Evolutionary conservation across 768 basidiomycete species (phyloP).

Genomic region (Rhodotorula toruloides): DNA sequence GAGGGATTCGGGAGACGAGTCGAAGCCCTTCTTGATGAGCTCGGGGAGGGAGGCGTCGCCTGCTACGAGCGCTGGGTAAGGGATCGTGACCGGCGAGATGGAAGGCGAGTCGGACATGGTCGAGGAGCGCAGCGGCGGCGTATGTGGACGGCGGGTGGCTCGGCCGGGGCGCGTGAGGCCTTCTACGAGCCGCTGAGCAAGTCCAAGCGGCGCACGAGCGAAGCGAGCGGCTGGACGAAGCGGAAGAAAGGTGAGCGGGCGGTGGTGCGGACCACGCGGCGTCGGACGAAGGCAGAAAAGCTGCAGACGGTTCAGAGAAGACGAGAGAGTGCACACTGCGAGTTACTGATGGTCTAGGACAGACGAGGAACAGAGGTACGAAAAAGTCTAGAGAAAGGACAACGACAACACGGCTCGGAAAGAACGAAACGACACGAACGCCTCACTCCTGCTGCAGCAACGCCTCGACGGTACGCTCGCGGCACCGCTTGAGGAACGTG

Average conservation of each 20-base stretch:
- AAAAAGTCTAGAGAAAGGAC: no score
- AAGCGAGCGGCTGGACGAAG: no score
- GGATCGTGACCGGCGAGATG: constrained; percentile 59
- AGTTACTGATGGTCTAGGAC: no score
- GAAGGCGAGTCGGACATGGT: no score
- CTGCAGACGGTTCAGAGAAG: background rate
- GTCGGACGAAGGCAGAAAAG: no score
- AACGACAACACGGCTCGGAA: background rate
- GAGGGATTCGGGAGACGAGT: constrained; percentile 66
- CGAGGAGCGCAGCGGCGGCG: background rate
- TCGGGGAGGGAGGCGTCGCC: constrained; percentile 55
- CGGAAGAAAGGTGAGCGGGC: no score
- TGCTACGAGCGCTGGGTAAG: constrained; percentile 58
- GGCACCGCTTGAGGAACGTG: constrained; percentile 74
- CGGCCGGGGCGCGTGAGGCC: no score
- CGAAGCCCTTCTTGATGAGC: constrained; percentile 69
- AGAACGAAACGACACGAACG: background rate
- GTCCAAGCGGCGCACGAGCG: no score
- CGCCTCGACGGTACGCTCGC: constrained; percentile 69
- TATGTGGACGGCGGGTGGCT: no score
- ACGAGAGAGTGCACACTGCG: no score
- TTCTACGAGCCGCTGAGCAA: no score
- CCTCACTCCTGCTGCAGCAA: constrained; percentile 39
- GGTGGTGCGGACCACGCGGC: background rate
- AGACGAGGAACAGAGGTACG: no score